Evolutionary conservation across 805 yeast genomes (phyloP).

Genomic region (Cyberlindnera subsufficiens): DNA sequence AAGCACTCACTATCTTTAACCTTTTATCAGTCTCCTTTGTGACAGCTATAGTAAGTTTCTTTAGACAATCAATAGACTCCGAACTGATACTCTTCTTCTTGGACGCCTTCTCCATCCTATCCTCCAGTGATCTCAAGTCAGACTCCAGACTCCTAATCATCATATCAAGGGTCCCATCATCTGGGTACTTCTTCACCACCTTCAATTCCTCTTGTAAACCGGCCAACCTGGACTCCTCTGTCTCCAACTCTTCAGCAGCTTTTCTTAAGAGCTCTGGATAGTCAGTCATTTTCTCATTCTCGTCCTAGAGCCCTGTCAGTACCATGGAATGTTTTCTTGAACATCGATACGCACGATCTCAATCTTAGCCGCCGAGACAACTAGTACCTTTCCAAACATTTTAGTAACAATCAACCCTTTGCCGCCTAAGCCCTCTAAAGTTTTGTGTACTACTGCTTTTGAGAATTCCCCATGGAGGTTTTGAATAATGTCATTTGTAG

Average conservation of each 20-base stretch:
- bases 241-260: constrained; percentile 1
- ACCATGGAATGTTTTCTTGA: background rate
- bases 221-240: constrained; percentile 1
- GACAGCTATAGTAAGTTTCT: background rate
- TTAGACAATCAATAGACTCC: constrained; percentile 6
- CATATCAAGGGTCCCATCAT: constrained; percentile 7
- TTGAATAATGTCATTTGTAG: constrained; percentile 38
- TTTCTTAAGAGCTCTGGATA: constrained; percentile 1
- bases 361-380: constrained; percentile 37
- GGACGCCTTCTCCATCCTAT: constrained; percentile 1
- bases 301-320: background rate
- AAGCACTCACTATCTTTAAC: constrained; percentile 9
- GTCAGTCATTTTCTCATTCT: background rate
- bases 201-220: constrained; percentile 4
- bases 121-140: constrained; percentile 3
- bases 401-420: constrained; percentile 32
- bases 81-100: constrained; percentile 5
- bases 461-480: constrained; percentile 37
- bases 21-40: constrained; percentile 15
- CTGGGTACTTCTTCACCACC: constrained; percentile 10
- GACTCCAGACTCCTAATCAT: constrained; percentile 1
- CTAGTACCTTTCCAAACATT: constrained; percentile 37
- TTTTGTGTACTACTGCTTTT: constrained; percentile 29
- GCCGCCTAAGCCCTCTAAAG: constrained; percentile 31
- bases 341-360: constrained; percentile 10